Base-by-base conservation (phyloP, 1,284 basidiomycete species). In the Fistulina hepatica region DNA sequence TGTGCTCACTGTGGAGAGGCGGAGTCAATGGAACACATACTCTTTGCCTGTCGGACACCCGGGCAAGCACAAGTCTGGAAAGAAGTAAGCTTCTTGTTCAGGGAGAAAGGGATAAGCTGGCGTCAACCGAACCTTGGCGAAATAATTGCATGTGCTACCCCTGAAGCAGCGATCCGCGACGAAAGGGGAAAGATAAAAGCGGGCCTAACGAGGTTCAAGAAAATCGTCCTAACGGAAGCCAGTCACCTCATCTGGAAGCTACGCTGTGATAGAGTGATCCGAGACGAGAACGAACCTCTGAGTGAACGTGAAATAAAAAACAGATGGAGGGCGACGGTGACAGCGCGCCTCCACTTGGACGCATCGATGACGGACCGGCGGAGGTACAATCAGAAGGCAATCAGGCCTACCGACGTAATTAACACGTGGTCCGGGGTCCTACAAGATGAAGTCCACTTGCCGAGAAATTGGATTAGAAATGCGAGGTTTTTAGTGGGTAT, bases 1-100 rank as follows among this genome's bases (percentile, higher is more conserved):
- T 49, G 46, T 25, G 15, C 15, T 2, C 11, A 26, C 10, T 50
- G 44, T 25, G 21, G 21, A 7, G 19, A 30, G 1, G 10, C 25
- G 0, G 48, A 50, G 23, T 23, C 13, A 6, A 48, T 50, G 42
- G 16, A 34, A 7, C 46, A 48, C 15, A 48, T 50, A 16, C 41
- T 50, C 2, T n/a, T 44, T 1, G 22, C 42, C 2, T 46, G 46
- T 19, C 10, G 23, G 8, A 19, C 26, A 2, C 42, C 33, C 0
- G 46, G 44, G 12, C 33, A 40, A 21, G 10, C 6, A 3, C 13
- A 37, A 9, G 32, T 46, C 5, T 48, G 46, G 46, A 22, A 25
- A 2, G 25, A 34, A 1, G 37, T 37, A 6, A 19, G 34, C 2
- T 20, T 23, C 6, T 16, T 43, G 0, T 45, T 41, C 41, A 7